phyloP scores from a whole-genome alignment of 345 rosid species.

The Bruguiera parviflora region DNA sequence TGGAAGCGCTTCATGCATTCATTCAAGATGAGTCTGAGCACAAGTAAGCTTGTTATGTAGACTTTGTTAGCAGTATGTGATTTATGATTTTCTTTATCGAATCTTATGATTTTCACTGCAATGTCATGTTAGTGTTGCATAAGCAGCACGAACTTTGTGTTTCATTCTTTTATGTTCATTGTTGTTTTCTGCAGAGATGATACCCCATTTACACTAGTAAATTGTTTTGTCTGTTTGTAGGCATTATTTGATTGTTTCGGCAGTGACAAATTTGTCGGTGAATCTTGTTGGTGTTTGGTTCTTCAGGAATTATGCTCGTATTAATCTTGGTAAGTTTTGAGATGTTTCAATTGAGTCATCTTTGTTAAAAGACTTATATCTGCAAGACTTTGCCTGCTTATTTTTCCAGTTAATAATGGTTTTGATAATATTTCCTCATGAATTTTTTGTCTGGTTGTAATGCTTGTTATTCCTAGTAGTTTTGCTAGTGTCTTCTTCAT shows the following conservation, averaged over 20 bases:
- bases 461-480: background rate
- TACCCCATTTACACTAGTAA: background rate
- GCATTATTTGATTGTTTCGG: constrained; percentile 97
- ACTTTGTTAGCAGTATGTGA: background rate
- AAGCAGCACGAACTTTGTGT: background rate
- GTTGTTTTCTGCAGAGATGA: no score
- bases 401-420: background rate
- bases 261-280: constrained; percentile 85
- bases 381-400: background rate
- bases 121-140: background rate
- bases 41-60: constrained; percentile 56
- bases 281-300: constrained; percentile 97
- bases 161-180: background rate
- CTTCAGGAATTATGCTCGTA: constrained; percentile 94
- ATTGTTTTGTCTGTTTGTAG: constrained; percentile 36
- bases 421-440: background rate
- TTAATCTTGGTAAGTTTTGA: constrained; percentile 63
- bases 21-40: constrained; percentile 98
- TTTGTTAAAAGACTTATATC: background rate
- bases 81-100: background rate
- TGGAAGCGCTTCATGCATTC: constrained; percentile 99
- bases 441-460: background rate
- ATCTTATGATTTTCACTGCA: background rate
- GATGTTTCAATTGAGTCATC: constrained; percentile 8
- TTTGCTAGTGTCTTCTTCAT: background rate